Percentiles rank a stretch among this genome's conserved stretches.
These are phyloP conservation scores for Colletotrichum musicola DNA, from an alignment of 2,329 filamentous ascomycete species.

Conservation along the genomic window DNA sequence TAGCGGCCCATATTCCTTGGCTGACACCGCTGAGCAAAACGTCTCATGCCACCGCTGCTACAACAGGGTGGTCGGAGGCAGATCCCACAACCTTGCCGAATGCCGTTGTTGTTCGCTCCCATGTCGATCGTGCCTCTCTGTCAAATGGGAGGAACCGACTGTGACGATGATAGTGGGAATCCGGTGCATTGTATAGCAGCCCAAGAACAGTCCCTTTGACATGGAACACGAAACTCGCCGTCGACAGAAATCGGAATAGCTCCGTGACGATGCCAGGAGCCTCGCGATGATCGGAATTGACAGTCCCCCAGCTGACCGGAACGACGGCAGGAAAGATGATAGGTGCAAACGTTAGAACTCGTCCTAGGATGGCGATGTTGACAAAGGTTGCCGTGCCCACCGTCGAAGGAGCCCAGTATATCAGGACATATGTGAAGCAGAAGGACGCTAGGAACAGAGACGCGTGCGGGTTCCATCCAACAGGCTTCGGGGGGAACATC, in stretches of 20 bases:
- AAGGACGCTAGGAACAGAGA: slow-evolving; percentile 51
- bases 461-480: slow-evolving; percentile 57
- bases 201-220: slow-evolving; percentile 57
- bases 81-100: slow-evolving; percentile 61
- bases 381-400: slow-evolving; percentile 56
- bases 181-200: slow-evolving; percentile 61
- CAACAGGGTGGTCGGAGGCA: slow-evolving; percentile 68
- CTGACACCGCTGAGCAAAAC: slow-evolving; percentile 67
- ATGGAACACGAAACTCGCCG: slow-evolving; percentile 59
- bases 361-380: slow-evolving; percentile 47
- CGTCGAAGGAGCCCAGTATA: slow-evolving; percentile 55
- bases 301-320: slow-evolving; percentile 62
- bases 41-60: slow-evolving; percentile 69
- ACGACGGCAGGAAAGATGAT: slow-evolving; percentile 60
- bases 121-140: slow-evolving; percentile 55
- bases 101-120: slow-evolving; percentile 60
- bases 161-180: slow-evolving; percentile 62
- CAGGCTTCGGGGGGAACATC: slow-evolving; percentile 56
- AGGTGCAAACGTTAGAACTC: slow-evolving; percentile 59
- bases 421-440: slow-evolving; percentile 49
- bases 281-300: slow-evolving; percentile 54
- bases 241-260: slow-evolving; percentile 62
- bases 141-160: slow-evolving; percentile 61
- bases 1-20: slow-evolving; percentile 69
- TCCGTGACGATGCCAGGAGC: slow-evolving; percentile 56